Evolutionary conservation across 129 eudicot genomes (phyloP).

Genomic region (Flaveria ramosissima): DNA sequence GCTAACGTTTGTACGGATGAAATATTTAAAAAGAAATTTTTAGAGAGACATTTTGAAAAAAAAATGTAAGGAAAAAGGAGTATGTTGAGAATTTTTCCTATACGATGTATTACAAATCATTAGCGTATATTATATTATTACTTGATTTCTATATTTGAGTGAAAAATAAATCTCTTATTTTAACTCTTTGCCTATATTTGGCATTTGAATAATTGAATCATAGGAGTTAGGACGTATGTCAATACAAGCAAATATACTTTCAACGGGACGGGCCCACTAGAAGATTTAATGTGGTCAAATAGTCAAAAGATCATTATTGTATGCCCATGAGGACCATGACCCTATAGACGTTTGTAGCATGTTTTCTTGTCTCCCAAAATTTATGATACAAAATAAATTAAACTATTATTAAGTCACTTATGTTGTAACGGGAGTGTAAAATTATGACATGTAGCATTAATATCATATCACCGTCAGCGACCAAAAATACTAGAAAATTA

Average conservation of each 20-base stretch:
- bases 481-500: too few species aligned
- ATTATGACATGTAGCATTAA: too few species aligned
- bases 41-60: too few species aligned
- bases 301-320: slow-evolving; percentile 30
- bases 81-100: too few species aligned
- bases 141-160: neutral
- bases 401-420: too few species aligned
- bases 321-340: slow-evolving; percentile 15
- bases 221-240: slow-evolving; percentile 2
- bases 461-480: too few species aligned
- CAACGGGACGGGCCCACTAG: slow-evolving; percentile 15
- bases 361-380: slow-evolving; percentile 28
- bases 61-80: too few species aligned
- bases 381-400: neutral
- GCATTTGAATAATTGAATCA: slow-evolving; percentile 8
- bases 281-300: slow-evolving; percentile 31
- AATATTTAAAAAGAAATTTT: too few species aligned
- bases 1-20: too few species aligned
- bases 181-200: slow-evolving; percentile 18
- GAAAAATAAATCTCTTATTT: neutral
- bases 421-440: too few species aligned
- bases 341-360: slow-evolving; percentile 20
- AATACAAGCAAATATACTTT: slow-evolving; percentile 11
- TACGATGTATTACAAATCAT: neutral
- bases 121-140: neutral